Evolutionary conservation across 495 filamentous ascomycete species (phyloP).

Genomic region (Tuber melanosporum): DNA sequence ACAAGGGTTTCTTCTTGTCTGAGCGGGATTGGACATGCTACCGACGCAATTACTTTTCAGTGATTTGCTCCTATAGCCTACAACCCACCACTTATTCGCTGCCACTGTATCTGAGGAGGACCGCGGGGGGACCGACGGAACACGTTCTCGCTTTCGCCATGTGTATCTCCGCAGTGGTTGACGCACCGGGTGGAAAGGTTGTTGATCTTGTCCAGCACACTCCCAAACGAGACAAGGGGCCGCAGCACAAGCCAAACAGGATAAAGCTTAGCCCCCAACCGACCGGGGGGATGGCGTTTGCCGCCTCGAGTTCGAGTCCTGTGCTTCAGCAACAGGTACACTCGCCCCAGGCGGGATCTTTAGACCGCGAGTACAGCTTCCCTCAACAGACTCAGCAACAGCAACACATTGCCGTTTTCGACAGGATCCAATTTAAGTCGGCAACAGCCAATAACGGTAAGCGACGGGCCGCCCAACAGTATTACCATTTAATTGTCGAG

Average conservation of each 20-base stretch:
- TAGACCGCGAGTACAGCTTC: constrained; percentile 39
- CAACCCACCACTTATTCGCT: constrained; percentile 48
- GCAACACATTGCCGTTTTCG: constrained; percentile 61
- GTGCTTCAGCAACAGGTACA: constrained; percentile 34
- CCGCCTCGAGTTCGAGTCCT: constrained; percentile 33
- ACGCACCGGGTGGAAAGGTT: constrained; percentile 65
- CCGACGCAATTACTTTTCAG: constrained; percentile 87
- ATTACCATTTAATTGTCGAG: constrained; percentile 87
- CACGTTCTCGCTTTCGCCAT: constrained; percentile 67
- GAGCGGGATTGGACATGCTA: constrained; percentile 96
- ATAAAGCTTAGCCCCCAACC: constrained; percentile 60
- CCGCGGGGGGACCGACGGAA: constrained; percentile 42
- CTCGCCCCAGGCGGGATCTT: constrained; percentile 28
- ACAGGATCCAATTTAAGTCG: constrained; percentile 93
- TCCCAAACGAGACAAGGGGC: constrained; percentile 89
- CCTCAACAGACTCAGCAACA: constrained; percentile 36
- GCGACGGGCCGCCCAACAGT: constrained; percentile 82
- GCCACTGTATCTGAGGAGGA: constrained; percentile 48
- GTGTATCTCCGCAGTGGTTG: constrained; percentile 80
- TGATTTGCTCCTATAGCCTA: constrained; percentile 73
- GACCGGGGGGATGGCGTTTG: constrained; percentile 41
- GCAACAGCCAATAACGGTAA: constrained; percentile 97
- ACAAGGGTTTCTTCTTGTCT: constrained; percentile 83
- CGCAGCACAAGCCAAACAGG: constrained; percentile 68
- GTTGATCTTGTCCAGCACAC: constrained; percentile 92